These are phyloP conservation scores for Pseudonectria buxi DNA, from an alignment of 2,329 filamentous ascomycete species.

Conservation along the genomic window DNA sequence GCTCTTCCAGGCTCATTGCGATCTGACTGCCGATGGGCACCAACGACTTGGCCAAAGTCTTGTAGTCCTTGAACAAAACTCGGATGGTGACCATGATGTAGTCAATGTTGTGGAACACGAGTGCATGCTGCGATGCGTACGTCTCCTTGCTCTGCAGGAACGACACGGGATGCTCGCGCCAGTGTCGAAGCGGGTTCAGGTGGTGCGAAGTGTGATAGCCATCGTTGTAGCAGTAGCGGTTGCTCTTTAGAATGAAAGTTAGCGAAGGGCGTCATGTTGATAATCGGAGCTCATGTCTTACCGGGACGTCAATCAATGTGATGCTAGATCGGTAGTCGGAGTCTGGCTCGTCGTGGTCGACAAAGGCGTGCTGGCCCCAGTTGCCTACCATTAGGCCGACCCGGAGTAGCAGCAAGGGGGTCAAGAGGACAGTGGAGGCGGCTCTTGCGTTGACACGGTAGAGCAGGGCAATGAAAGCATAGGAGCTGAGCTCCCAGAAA, in stretches of 20 bases:
- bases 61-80: slow-evolving; percentile 65
- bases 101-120: slow-evolving; percentile 77
- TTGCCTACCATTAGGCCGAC: slow-evolving; percentile 74
- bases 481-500: slow-evolving; percentile 56
- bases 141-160: slow-evolving; percentile 63
- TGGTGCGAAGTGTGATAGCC: slow-evolving; percentile 79
- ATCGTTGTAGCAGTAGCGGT: slow-evolving; percentile 77
- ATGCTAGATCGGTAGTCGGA: slow-evolving; percentile 76
- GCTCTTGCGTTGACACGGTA: slow-evolving; percentile 47
- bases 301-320: slow-evolving; percentile 70
- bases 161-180: slow-evolving; percentile 70
- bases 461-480: slow-evolving; percentile 44
- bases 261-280: neutral
- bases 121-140: slow-evolving; percentile 60
- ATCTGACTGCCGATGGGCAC: slow-evolving; percentile 71
- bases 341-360: slow-evolving; percentile 66
- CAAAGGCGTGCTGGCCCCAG: slow-evolving; percentile 78
- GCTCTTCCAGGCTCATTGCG: slow-evolving; percentile 55
- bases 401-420: slow-evolving; percentile 61
- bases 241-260: slow-evolving; percentile 47
- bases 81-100: slow-evolving; percentile 69
- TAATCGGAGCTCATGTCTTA: slow-evolving; percentile 36
- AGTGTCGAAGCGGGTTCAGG: slow-evolving; percentile 70
- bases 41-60: slow-evolving; percentile 59
- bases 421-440: slow-evolving; percentile 56